Evolutionary conservation across 371 early-diverging fungal genomes (phyloP), one percentile per base, ranked within the genome.

Genomic region (Saksenaea oblongispora): DNA sequence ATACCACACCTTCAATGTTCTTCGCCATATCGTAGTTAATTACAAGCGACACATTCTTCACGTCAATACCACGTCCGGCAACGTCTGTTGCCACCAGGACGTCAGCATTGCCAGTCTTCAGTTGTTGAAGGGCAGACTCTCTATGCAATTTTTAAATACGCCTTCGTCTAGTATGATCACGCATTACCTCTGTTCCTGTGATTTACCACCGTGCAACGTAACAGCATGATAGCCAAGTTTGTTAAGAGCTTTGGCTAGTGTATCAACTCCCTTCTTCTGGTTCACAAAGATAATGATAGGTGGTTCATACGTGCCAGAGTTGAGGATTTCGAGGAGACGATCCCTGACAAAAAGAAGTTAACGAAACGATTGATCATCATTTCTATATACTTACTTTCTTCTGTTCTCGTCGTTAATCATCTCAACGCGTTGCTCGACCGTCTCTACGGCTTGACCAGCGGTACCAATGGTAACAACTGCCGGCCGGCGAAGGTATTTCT

Each of bases 21-120:
- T 98, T 97, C 56, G 97, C 92, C 95, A 99, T 95, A 71, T 99
- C 98, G 72, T 89, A 99, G 73, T 99, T 99, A 69, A 99, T 76
- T 4, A 99, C 99, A 54, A 97, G 77, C 5, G 95, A 93, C 24
- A 99, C 95, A 70, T 99, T 92, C 76, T 95, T 94, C 62, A 99
- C 87, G 81, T 99, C 99, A 69, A 99, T 93, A 81, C 99, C 99
- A 76, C 99, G 93, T 39, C 96, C 96, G 14, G 99, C 99, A 13
- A 99, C 98, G 80, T 95, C 96, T 1, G 99, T 99, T 9, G 99
- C 99, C 44, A 99, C 93, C 47, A 97, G 67, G 10, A 84, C 84
- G 65, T 91, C 89, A 36, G 89, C 89, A 56, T 80, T 76, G 28
- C 95, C 94, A 57, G 72, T 82, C 69, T 91, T 92, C 55, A 96